phyloP scores from a whole-genome alignment of 1,139 yeast genomes.

The Zygosaccharomyces sapae region DNA sequence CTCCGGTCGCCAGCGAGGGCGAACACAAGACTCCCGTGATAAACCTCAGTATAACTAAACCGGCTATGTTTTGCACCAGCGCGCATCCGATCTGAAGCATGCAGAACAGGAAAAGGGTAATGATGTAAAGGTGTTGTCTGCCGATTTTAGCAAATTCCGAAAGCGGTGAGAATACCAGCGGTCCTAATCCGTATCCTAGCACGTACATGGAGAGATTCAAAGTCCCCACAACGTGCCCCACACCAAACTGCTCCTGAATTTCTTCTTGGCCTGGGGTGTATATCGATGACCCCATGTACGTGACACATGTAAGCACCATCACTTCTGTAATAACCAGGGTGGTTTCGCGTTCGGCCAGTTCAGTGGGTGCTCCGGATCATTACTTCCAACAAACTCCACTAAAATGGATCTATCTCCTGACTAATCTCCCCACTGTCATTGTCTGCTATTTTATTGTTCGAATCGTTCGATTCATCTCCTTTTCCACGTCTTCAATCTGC shows the following conservation, averaged over 20 bases:
- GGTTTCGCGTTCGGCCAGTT: conserved; percentile 50
- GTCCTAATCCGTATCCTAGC: conserved; percentile 56
- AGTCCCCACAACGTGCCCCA: conserved; percentile 24
- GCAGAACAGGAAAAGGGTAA: conserved; percentile 52
- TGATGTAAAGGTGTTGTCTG: conserved; percentile 49
- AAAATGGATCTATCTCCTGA: conserved; percentile 14
- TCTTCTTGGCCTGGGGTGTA: conserved; percentile 49
- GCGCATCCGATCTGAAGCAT: conserved; percentile 63
- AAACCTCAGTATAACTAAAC: conserved; percentile 51
- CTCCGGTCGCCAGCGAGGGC: conserved; percentile 57
- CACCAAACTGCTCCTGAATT: conserved; percentile 19
- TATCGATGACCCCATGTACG: conserved; percentile 60
- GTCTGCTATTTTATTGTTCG: background rate
- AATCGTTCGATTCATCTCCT: background rate
- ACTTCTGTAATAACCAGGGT: conserved; percentile 41
- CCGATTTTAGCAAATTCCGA: conserved; percentile 52
- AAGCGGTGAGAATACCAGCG: conserved; percentile 51
- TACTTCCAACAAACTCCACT: conserved; percentile 26
- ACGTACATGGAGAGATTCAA: conserved; percentile 35
- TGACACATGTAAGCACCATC: conserved; percentile 47
- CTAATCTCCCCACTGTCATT: background rate
- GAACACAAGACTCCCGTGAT: conserved; percentile 52
- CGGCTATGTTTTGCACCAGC: conserved; percentile 48
- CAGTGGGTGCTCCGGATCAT: conserved; percentile 55
- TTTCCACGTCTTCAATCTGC: background rate